phyloP scores from a whole-genome alignment of 139 green algal species.

The Nannochloris sp. region DNA sequence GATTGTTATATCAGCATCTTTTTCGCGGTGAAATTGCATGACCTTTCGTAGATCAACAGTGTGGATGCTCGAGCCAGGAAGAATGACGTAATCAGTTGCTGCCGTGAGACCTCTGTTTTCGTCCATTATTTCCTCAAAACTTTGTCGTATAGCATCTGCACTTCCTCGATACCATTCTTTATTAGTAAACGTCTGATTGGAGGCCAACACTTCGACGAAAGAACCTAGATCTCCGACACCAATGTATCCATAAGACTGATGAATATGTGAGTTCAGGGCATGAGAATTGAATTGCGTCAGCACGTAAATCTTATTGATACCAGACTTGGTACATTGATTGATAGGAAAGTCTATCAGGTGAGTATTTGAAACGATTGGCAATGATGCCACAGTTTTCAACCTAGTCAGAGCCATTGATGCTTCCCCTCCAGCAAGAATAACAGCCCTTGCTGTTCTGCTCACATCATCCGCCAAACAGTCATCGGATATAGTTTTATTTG shows the following conservation, averaged over 20 bases:
- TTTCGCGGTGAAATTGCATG: constrained; percentile 26
- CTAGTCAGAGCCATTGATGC: constrained; percentile 38
- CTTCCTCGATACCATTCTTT: constrained; percentile 34
- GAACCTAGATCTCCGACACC: constrained; percentile 29
- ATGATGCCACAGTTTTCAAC: constrained; percentile 33
- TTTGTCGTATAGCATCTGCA: constrained; percentile 41
- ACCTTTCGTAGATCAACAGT: constrained; percentile 23
- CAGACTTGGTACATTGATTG: constrained; percentile 45
- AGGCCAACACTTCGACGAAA: constrained; percentile 47
- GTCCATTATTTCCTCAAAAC: constrained; percentile 28
- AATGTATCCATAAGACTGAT: constrained; percentile 29
- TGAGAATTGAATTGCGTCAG: constrained; percentile 51
- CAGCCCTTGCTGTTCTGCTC: constrained; percentile 23
- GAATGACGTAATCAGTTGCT: constrained; percentile 30
- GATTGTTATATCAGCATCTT: constrained; percentile 43
- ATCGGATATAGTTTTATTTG: no score
- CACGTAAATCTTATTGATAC: constrained; percentile 56
- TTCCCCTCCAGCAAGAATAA: constrained; percentile 43
- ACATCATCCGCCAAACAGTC: constrained; percentile 6
- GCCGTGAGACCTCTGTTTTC: constrained; percentile 20
- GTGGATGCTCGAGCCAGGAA: constrained; percentile 32
- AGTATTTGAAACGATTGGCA: constrained; percentile 32
- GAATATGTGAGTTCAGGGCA: constrained; percentile 42
- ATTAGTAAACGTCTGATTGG: constrained; percentile 30
- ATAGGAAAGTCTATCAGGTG: constrained; percentile 44